phyloP scores from a whole-genome alignment of 805 yeast species.

The Nakazawaea ishiwadae region DNA sequence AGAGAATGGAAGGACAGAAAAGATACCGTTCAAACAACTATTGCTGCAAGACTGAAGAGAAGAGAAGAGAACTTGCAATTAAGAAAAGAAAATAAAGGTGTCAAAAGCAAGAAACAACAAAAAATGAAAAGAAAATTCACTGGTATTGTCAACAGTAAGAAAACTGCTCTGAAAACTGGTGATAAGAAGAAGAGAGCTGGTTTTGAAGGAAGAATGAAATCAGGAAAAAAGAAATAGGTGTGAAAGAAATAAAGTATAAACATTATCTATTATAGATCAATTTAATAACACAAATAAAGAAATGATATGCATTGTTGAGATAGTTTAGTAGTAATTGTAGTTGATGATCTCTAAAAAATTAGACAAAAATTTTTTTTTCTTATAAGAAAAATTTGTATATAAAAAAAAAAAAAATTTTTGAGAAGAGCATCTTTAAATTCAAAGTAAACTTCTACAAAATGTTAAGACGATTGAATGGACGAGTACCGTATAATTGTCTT shows the following conservation, averaged over 20 bases:
- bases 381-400: too few relatives aligned
- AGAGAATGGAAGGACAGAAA: slow-evolving; percentile 91
- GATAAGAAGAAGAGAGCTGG: slow-evolving; percentile 62
- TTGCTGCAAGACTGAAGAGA: slow-evolving; percentile 73
- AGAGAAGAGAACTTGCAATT: slow-evolving; percentile 88
- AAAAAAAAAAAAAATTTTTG: too few relatives aligned
- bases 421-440: too few relatives aligned
- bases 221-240: slow-evolving; percentile 22
- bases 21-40: slow-evolving; percentile 69
- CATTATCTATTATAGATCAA: not conserved
- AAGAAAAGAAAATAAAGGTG: slow-evolving; percentile 81
- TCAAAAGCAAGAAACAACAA: slow-evolving; percentile 67
- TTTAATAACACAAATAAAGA: not conserved
- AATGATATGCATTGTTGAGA: not conserved
- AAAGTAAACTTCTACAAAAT: too few relatives aligned
- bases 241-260: not conserved
- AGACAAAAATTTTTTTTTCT: too few relatives aligned
- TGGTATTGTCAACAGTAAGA: slow-evolving; percentile 39
- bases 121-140: slow-evolving; percentile 63
- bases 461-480: too few relatives aligned
- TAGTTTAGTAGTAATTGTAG: too few relatives aligned
- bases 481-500: too few relatives aligned
- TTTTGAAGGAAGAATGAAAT: slow-evolving; percentile 67
- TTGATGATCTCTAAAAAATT: too few relatives aligned
- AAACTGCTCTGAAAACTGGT: slow-evolving; percentile 9